Base-by-base conservation (phyloP, 1,284 basidiomycete genomes). In the Marasmius fiardii region DNA sequence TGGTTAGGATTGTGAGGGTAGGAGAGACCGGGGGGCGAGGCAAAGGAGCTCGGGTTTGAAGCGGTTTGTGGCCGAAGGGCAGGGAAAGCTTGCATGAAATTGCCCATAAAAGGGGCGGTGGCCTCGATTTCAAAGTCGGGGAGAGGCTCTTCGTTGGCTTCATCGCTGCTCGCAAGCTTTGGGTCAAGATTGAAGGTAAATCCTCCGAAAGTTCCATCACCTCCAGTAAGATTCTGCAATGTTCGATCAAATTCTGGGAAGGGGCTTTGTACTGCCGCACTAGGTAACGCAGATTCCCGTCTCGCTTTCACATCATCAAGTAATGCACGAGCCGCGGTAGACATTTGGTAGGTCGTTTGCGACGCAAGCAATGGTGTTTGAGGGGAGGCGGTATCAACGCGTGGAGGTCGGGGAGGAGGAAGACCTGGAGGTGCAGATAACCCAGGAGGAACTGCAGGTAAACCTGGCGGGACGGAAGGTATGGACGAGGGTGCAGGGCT, bases 181-280 rank as follows among this genome's bases (percentile, higher is more conserved):
- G 87, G 86, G 68, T 92, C 90, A 51, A 93, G 73, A 67, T 85
- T 91, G 71, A 93, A 93, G 65, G 86, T 90, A 71, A 92, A 92
- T 3, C 88, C 85, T 41, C 83, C 52, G 16, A 54, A 56, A 10
- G 33, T 83, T 53, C 72, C 78, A 59, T 83, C 80, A 58, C 78
- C 80, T 16, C 80, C 82, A 59, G 78, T 81, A 43, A 91, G 74
- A 49, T 81, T 84, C 63, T 88, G 82, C 53, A 92, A 72, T 28
- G 88, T 92, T 20, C 88, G 81, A 68, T 93, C 91, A 59, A 93
- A 86, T 64, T 93, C 92, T n/a, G 92, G 92, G 77, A 93, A 94
- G n/a, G 92, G 88, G 67, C 81, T 92, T 58, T 82, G 72, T 48
- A 74, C 77, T 26, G 74, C 69, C 20, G 77, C 67, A 11, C 71